Base-by-base conservation (phyloP, 2,329 filamentous ascomycete species). In the Ilyonectria robusta region DNA sequence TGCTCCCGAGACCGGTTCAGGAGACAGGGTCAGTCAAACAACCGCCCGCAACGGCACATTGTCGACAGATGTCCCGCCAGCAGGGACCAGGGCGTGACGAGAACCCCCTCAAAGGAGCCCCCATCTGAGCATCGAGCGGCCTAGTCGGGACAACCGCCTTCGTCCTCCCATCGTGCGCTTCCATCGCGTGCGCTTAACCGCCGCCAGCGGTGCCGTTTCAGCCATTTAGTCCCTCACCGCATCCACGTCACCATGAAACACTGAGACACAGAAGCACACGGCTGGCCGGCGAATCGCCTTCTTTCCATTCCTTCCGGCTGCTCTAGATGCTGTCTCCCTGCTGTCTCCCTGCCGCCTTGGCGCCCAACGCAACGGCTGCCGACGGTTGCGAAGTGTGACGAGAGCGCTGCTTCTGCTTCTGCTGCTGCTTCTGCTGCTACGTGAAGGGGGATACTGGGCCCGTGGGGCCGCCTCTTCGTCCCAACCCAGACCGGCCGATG, bases 161-260 rank as follows among this genome's bases (percentile, higher is more conserved):
- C 48, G 10, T 48, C 33, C 46, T n/a, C 51, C 58, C 48, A 66
- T 67, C 59, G 26, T 66, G 61, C 62, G 67, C 69, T 59, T 51
- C 58, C 29, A 62, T 68, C 55, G 62, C 63, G 37, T 59, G 55
- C 46, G 57, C 63, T 61, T 61, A 65, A 51, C 55, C 42, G 21
- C 59, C 37, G 54, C 59, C 62, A 66, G 46, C 59, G 37, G 21
- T 59, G 40, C 65, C 59, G 55, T 67, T 67, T 64, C 67, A 66
- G 56, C 53, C 67, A 64, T 48, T 64, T 56, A 62, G 59, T 66
- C 54, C 53, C 64, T 62, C 59, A 55, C 48, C 59, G 63, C 61
- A 63, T 72, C 65, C 70, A 75, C 73, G 72, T 75, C 72, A 75
- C 69, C 65, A 67, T 75, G 72, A 75, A 71, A 69, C 66, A 69